Evolutionary conservation across 129 eudicot genomes (phyloP), one percentile per base, ranked within the genome.

Genomic region (Deinandra increscens): DNA sequence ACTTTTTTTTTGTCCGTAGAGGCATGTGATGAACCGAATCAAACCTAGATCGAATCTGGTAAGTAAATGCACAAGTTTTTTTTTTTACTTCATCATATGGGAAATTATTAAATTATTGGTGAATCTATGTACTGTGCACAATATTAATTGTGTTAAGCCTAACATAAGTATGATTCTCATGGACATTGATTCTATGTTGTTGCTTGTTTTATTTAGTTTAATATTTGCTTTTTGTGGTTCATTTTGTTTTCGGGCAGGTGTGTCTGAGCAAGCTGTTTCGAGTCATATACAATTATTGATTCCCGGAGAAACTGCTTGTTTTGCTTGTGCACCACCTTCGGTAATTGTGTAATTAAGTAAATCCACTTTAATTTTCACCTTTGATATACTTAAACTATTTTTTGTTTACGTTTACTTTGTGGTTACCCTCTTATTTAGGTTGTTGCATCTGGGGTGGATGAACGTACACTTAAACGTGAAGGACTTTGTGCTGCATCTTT

Each of bases 41-140:
- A 89, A 75, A 89, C 95, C 41, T 93, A 97, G 98, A 89, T 93
- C 96, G 98, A 93, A 54, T 93, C 98, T 63, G 98, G 98, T 93
- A 69, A 71, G 80, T 72, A 14, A 67, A 64, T 36, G 39, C 44
- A 17, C 6, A 2, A 9, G 33, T 49, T 26, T 26, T 36, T 63
- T 48, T 15, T 26, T 50, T 73, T 73, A 34, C 43, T 42, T 73
- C 19, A 19, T 13, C 36, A 53, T 64, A 53, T 37, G 55, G 64
- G 33, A 65, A 26, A 14, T n/a, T 37, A 42, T 6, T 46, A 43
- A 62, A 6, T 8, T 38, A 48, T 60, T 59, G 14, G 31, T 51
- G 31, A 49, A 46, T 33, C 72, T 9, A 15, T 48, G 54, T 43
- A 19, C 15, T 41, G 51, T 18, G 11, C 36, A 39, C 36, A 64